Conservation (phyloP, 1,284 basidiomycete genomes). For the Marasmius sp. region DNA sequence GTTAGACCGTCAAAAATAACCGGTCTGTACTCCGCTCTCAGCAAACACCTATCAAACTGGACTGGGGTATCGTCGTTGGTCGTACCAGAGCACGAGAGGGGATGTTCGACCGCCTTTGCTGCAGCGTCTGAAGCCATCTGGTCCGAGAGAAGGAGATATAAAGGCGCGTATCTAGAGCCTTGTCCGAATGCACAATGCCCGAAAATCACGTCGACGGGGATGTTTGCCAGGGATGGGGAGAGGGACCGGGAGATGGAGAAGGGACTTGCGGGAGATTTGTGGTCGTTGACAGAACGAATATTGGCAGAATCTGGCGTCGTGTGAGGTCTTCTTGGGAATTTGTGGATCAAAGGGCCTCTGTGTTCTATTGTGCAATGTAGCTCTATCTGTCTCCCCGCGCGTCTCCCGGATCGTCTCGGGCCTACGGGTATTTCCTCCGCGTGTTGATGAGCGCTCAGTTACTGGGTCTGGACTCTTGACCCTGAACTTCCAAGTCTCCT, state of each 20-base stretch:
- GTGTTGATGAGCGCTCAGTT: too few species aligned
- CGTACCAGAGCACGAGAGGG: neutral
- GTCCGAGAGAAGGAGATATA: neutral
- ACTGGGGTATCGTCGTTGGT: neutral
- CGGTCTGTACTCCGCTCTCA: constrained; percentile 18
- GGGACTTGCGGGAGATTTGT: neutral
- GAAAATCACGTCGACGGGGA: neutral
- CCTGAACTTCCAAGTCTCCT: too few species aligned
- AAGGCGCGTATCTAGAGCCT: neutral
- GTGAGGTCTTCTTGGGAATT: neutral
- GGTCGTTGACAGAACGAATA: neutral
- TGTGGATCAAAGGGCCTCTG: too few species aligned
- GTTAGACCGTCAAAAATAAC: neutral
- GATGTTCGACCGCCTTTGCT: neutral
- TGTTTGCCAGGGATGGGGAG: neutral
- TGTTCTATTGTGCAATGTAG: too few species aligned
- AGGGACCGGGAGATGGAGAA: neutral
- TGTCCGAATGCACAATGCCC: neutral
- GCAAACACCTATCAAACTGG: constrained; percentile 38
- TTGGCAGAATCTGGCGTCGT: neutral
- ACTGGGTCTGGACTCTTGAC: too few species aligned
- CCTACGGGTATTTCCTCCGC: too few species aligned
- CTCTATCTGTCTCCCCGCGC: too few species aligned
- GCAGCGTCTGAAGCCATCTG: neutral
- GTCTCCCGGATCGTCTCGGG: too few species aligned